These are phyloP conservation scores for Firmiana major DNA, from an alignment of 345 rosid species.

Conservation along the genomic window DNA sequence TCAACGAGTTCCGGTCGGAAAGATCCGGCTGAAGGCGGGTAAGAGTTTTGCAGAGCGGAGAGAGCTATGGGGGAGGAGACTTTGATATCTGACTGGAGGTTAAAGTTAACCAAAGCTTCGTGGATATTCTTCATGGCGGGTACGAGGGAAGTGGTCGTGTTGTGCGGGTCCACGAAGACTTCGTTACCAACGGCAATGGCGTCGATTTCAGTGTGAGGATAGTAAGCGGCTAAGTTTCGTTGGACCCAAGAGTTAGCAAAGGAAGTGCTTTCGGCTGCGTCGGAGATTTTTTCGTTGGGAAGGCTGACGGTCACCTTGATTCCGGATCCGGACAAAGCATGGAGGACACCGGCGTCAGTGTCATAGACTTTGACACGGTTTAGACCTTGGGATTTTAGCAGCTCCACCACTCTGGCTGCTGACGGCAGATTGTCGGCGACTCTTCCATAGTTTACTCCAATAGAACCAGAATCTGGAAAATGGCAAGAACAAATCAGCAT, in stretches of 20 bases:
- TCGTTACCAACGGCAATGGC: conserved; percentile 91
- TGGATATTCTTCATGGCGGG: conserved; percentile 85
- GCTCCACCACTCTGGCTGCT: conserved; percentile 57
- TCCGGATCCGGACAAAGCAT: conserved; percentile 63
- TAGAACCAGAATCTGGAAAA: conserved; percentile 59
- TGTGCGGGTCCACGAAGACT: conserved; percentile 78
- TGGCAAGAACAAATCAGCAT: background rate
- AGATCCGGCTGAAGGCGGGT: conserved; percentile 86
- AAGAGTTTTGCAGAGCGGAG: conserved; percentile 69
- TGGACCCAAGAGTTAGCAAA: conserved; percentile 66
- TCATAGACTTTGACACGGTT: conserved; percentile 71
- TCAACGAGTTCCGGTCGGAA: conserved; percentile 76
- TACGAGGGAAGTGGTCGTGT: conserved; percentile 62
- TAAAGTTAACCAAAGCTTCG: conserved; percentile 48
- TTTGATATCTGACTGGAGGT: conserved; percentile 64
- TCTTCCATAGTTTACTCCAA: conserved; percentile 92
- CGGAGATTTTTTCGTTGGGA: conserved; percentile 61
- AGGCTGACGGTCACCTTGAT: conserved; percentile 81
- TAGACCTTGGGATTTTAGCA: conserved; percentile 72
- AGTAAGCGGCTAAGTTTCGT: conserved; percentile 60
- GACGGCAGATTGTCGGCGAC: conserved; percentile 76
- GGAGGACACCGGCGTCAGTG: conserved; percentile 72
- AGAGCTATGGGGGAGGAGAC: conserved; percentile 84
- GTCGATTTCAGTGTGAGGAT: conserved; percentile 69
- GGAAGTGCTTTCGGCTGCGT: conserved; percentile 50